Evolutionary conservation across 768 basidiomycete genomes (phyloP).

Genomic region (Chiua virens): DNA sequence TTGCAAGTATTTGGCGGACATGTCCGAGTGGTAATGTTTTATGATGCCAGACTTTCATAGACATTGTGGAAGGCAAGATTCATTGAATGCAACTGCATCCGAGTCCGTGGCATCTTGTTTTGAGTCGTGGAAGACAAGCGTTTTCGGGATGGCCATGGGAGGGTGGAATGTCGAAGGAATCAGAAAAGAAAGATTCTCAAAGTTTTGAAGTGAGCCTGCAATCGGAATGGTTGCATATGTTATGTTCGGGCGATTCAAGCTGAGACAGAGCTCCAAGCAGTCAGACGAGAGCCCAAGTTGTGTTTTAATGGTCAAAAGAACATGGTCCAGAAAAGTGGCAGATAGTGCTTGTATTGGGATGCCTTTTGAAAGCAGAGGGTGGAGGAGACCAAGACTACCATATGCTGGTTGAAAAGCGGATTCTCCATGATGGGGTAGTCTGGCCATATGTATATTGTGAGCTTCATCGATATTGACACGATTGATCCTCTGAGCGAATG

Average conservation of each 20-base stretch:
- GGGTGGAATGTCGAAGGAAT: background rate
- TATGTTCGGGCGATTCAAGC: background rate
- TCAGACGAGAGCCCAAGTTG: background rate
- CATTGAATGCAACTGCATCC: conserved; percentile 2
- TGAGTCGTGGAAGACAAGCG: conserved; percentile 18
- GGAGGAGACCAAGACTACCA: background rate
- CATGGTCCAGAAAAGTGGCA: background rate
- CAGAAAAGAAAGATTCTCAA: background rate
- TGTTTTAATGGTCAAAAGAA: background rate
- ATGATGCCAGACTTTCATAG: conserved; percentile 14
- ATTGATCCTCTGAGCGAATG: background rate
- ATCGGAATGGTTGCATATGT: background rate
- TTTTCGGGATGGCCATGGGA: conserved; percentile 6
- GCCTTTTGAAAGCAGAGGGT: background rate
- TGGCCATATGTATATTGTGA: no score
- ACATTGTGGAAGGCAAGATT: conserved; percentile 9
- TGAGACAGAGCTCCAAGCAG: background rate
- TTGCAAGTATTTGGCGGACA: conserved; percentile 28
- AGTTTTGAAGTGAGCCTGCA: background rate
- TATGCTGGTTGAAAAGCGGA: conserved; percentile 1
- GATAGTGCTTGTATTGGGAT: conserved; percentile 5
- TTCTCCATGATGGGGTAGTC: background rate
- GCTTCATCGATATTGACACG: conserved; percentile 4
- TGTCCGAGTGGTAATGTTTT: conserved; percentile 26
- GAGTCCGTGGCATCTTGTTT: conserved; percentile 5